A percentile compares a stretch with the other conserved stretches of the same genome.
phyloP scores from a whole-genome alignment of 148 eudicot genomes.

The Rhododendron kiyosumense region DNA sequence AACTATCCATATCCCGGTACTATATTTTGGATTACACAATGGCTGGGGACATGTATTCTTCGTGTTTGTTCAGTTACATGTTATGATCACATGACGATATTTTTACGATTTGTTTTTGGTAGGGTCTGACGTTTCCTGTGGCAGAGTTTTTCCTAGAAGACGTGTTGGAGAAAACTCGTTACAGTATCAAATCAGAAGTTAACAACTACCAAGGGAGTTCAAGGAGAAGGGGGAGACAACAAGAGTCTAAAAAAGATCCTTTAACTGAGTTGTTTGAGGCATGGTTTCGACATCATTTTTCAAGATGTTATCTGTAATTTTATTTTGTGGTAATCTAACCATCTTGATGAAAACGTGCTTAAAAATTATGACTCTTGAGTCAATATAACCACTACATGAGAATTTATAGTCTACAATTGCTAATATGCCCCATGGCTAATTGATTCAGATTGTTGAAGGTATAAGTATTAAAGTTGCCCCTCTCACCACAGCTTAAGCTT shows the following conservation, averaged over 20 bases:
- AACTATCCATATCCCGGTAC: conserved; percentile 85
- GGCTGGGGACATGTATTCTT: conserved; percentile 5
- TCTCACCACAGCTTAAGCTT: no score
- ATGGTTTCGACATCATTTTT: conserved; percentile 17
- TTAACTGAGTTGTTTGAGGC: conserved; percentile 77
- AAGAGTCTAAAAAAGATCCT: conserved; percentile 77
- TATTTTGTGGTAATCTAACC: not conserved
- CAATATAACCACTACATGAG: not conserved
- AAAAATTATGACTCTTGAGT: not conserved
- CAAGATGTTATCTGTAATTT: not conserved
- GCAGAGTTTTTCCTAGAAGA: conserved; percentile 83
- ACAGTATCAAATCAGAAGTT: conserved; percentile 47
- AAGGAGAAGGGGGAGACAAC: conserved; percentile 61
- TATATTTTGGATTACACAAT: conserved; percentile 3
- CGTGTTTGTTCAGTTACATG: not conserved
- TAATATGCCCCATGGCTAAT: not conserved
- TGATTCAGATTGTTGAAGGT: not conserved
- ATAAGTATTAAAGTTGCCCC: no score
- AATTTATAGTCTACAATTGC: not conserved
- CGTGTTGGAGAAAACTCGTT: conserved; percentile 81
- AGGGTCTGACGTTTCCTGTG: conserved; percentile 91
- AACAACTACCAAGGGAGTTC: conserved; percentile 53
- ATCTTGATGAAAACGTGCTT: not conserved
- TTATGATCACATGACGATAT: conserved; percentile 1
- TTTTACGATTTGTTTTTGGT: conserved; percentile 6